Evolutionary conservation across 495 filamentous ascomycete species (phyloP).

Genomic region (Hyaloscypha bicolor): DNA sequence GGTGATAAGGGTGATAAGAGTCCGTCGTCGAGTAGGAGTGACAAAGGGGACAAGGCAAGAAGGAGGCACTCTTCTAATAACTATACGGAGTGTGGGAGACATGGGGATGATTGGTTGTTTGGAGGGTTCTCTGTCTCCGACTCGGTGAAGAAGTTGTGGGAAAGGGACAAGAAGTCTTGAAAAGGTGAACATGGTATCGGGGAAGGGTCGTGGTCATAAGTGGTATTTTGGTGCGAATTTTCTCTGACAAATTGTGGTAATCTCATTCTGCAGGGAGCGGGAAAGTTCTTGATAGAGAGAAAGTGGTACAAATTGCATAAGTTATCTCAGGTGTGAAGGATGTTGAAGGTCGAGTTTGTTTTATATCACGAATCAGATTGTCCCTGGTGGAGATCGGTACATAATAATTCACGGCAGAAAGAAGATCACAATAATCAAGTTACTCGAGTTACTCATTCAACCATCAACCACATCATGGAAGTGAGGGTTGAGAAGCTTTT

Average conservation of each 20-base stretch:
- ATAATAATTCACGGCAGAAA: no score
- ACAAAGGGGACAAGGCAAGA: conserved; percentile 1
- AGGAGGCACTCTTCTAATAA: conserved; percentile 24
- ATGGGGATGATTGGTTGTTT: conserved; percentile 31
- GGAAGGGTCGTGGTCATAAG: not conserved
- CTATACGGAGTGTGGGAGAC: conserved; percentile 29
- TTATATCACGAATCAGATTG: no score
- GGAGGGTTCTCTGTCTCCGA: conserved; percentile 18
- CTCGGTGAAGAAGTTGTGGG: conserved; percentile 22
- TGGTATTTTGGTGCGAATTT: not conserved
- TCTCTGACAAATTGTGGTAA: not conserved
- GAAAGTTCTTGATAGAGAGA: no score
- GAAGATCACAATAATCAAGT: no score
- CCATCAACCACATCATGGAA: no score
- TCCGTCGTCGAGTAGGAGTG: conserved; percentile 5
- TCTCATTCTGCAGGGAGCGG: not conserved
- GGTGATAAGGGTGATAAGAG: conserved; percentile 3
- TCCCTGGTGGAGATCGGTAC: no score
- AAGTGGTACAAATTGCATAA: no score
- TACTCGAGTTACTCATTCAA: no score
- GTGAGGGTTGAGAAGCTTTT: no score
- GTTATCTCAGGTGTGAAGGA: no score
- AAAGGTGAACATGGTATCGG: not conserved
- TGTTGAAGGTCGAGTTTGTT: no score
- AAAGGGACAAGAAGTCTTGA: conserved; percentile 14